Conservation (phyloP, 2,329 filamentous ascomycete genomes). For the Cordyceps javanica region DNA sequence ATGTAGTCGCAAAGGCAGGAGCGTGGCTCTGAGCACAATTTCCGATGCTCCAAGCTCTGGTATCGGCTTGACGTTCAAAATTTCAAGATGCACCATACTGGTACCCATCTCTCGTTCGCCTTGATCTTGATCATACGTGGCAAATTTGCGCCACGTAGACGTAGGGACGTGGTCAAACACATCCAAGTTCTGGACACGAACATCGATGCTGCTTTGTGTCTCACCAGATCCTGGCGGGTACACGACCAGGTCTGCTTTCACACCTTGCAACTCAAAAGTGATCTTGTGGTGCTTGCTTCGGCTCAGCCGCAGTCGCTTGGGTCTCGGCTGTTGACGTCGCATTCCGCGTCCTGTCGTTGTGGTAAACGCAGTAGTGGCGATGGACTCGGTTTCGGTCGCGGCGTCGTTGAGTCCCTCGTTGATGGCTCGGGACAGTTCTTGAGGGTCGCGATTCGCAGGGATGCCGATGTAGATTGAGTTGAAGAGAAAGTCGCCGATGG, state of each 20-base stretch:
- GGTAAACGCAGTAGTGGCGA: slow-evolving; percentile 68
- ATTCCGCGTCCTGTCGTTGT: slow-evolving; percentile 48
- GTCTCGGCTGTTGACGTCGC: slow-evolving; percentile 34
- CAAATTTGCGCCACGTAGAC: slow-evolving; percentile 97
- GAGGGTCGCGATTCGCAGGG: slow-evolving; percentile 76
- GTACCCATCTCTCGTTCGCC: slow-evolving; percentile 80
- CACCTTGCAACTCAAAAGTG: slow-evolving; percentile 82
- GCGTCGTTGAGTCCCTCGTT: slow-evolving; percentile 84
- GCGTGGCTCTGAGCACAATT: slow-evolving; percentile 70
- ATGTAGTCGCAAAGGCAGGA: slow-evolving; percentile 83
- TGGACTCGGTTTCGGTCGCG: slow-evolving; percentile 81
- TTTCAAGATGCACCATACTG: slow-evolving; percentile 84
- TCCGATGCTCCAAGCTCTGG: slow-evolving; percentile 81
- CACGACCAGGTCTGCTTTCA: slow-evolving; percentile 74
- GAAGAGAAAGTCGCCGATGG: slow-evolving; percentile 92
- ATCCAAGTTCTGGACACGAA: slow-evolving; percentile 76
- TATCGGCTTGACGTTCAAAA: slow-evolving; percentile 82
- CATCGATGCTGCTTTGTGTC: slow-evolving; percentile 79
- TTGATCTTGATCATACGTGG: slow-evolving; percentile 83
- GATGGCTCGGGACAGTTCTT: slow-evolving; percentile 74
- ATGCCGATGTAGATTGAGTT: slow-evolving; percentile 98
- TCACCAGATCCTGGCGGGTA: slow-evolving; percentile 73
- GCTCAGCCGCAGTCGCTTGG: slow-evolving; percentile 65
- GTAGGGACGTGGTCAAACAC: slow-evolving; percentile 92
- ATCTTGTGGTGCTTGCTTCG: slow-evolving; percentile 92